Evolutionary conservation across 768 basidiomycete species (phyloP), one percentile per base, ranked within the genome.

Genomic region (Termitomyces sp.): DNA sequence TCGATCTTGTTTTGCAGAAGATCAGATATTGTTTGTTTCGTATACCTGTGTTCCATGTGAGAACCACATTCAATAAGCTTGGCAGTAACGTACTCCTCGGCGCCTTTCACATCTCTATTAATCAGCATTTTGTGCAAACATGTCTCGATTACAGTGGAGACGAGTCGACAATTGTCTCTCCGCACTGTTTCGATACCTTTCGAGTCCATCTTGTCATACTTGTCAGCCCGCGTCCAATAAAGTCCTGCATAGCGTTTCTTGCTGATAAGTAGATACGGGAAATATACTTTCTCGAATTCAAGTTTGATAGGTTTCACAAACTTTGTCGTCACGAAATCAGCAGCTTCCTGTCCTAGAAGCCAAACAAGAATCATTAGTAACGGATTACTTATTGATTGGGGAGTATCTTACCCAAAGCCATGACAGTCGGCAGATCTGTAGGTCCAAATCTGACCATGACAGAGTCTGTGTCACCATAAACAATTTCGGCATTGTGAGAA

Each of bases 141-240:
- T 0, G 97, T 99, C 71, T 97, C 92, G 60, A 99, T 98, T 62
- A 98, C 94, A 2, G 96, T 98, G 8, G 93, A 94, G 8, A 98
- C 97, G 13, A 98, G 81, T n/a, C 96, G 87, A 71, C 97, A 99
- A 68, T 99, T 99, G 67, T 99, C 97, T 70, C 97, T 83, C 63
- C 97, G 88, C 48, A 99, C 97, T 44, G 97, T 98, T 95, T 99
- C 97, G 58, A 99, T 98, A 67, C 97, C 97, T 75, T 99, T 99
- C 2, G 96, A 90, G 65, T 99, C 97, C 97, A 98, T 98, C 75
- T 98, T 98, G 72, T 99, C 97, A 64, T 91, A 96, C 68, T 94
- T 97, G 43, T 98, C 95, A 13, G 88, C 76, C 62, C 84, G 87
- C 1, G 97, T 98, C 97, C 97, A 99, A 69, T 99, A 98, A 57